These are phyloP conservation scores for Mollisiaceae sp. DNA, from an alignment of 2,329 filamentous ascomycete species.

Conservation along the genomic window DNA sequence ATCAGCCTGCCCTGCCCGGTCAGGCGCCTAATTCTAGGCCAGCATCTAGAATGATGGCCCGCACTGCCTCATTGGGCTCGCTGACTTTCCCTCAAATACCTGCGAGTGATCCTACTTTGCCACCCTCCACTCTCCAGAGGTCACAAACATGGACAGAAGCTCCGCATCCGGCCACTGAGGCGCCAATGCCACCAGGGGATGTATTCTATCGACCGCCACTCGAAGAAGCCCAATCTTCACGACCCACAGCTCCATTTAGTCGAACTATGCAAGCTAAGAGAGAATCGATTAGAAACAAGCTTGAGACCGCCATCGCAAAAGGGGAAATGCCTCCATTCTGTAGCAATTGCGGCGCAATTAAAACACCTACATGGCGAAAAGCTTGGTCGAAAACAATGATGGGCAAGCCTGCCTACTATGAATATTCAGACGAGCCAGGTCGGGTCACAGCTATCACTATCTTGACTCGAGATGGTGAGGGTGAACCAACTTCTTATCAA, in stretches of 20 bases:
- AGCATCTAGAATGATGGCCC: slow-evolving; percentile 46
- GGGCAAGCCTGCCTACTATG: slow-evolving; percentile 71
- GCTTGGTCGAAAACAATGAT: slow-evolving; percentile 80
- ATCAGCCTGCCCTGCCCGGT: slow-evolving; percentile 10
- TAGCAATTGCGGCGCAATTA: slow-evolving; percentile 90
- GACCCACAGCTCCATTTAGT: slow-evolving; percentile 21
- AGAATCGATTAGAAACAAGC: slow-evolving; percentile 52
- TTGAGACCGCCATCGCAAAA: slow-evolving; percentile 69
- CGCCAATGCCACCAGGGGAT: slow-evolving; percentile 20
- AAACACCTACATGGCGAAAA: slow-evolving; percentile 95
- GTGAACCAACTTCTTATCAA: slow-evolving; percentile 70
- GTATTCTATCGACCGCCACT: not conserved
- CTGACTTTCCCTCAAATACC: slow-evolving; percentile 46
- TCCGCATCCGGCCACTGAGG: slow-evolving; percentile 48
- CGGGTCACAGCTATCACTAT: slow-evolving; percentile 76
- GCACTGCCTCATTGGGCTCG: slow-evolving; percentile 40
- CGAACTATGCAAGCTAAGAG: slow-evolving; percentile 37
- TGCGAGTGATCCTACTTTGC: slow-evolving; percentile 57
- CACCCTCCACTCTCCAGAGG: slow-evolving; percentile 47
- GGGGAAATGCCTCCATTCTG: slow-evolving; percentile 90
- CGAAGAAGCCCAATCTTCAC: slow-evolving; percentile 4
- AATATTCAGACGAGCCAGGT: slow-evolving; percentile 75
- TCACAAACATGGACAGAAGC: slow-evolving; percentile 53
- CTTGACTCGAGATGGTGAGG: slow-evolving; percentile 65
- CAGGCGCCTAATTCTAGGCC: slow-evolving; percentile 45